These are phyloP conservation scores for Punctularia strigosozonata DNA, from an alignment of 768 basidiomycete genomes.

Conservation along the genomic window DNA sequence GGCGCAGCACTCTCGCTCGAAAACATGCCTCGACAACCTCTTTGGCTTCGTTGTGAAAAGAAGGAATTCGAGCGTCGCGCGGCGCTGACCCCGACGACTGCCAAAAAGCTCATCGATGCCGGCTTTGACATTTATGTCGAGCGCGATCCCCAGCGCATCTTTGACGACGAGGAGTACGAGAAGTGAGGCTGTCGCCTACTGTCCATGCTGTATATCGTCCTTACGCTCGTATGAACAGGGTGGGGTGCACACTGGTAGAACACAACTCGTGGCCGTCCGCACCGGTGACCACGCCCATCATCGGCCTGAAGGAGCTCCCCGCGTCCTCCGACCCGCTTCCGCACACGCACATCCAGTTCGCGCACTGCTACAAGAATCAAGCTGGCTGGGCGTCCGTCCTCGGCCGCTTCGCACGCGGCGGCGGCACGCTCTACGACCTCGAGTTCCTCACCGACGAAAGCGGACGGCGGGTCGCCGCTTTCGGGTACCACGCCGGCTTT, in stretches of 20 bases:
- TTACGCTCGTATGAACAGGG: conserved; percentile 35
- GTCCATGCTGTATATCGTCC: conserved; percentile 5
- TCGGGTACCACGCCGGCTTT: conserved; percentile 97
- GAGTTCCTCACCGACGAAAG: conserved; percentile 83
- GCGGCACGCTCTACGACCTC: conserved; percentile 84
- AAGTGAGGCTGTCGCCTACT: conserved; percentile 42
- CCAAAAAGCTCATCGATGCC: conserved; percentile 77
- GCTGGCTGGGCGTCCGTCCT: conserved; percentile 86
- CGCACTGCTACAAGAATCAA: conserved; percentile 95
- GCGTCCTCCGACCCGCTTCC: conserved; percentile 70
- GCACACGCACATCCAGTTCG: conserved; percentile 97
- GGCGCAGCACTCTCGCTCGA: too few species aligned
- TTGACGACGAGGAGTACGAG: conserved; percentile 87
- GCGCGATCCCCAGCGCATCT: conserved; percentile 88
- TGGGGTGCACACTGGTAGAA: conserved; percentile 78
- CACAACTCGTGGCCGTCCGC: conserved; percentile 87
- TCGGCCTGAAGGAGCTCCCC: conserved; percentile 95
- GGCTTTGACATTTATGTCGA: conserved; percentile 90
- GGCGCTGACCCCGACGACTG: conserved; percentile 85
- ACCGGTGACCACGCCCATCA: conserved; percentile 63
- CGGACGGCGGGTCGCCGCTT: conserved; percentile 91
- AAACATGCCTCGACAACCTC: conserved; percentile 34
- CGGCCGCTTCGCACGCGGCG: conserved; percentile 72
- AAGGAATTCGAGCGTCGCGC: conserved; percentile 91
- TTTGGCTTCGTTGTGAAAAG: conserved; percentile 98